phyloP scores from a whole-genome alignment of 208 protist species.

The Acanthamoeba sp. region DNA sequence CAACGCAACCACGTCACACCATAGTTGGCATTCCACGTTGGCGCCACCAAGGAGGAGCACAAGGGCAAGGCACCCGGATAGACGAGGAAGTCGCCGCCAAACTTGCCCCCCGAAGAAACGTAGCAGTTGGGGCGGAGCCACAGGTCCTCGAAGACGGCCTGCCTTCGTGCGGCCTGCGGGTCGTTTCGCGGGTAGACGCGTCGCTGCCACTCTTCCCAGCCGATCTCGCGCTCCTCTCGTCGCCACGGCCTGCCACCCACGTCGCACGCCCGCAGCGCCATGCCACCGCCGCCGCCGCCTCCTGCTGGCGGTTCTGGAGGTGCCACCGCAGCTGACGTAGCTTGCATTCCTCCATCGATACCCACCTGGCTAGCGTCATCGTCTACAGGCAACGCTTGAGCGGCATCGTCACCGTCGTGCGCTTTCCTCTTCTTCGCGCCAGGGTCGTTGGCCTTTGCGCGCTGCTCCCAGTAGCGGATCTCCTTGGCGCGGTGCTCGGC shows the following conservation, averaged over 20 bases:
- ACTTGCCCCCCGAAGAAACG: conserved; percentile 56
- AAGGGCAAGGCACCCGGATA: conserved; percentile 1
- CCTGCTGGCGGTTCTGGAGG: neutral
- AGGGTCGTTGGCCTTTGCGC: neutral
- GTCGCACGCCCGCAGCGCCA: neutral
- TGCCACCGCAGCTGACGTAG: neutral
- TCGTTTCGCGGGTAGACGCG: conserved; percentile 3
- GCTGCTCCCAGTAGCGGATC: conserved; percentile 21
- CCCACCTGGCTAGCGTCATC: too few species aligned
- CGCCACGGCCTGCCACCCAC: neutral
- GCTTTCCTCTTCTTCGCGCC: neutral
- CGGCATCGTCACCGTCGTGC: neutral
- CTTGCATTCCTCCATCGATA: neutral
- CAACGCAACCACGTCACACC: neutral
- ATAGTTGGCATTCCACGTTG: too few species aligned
- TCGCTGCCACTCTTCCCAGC: conserved; percentile 24
- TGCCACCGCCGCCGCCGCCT: neutral
- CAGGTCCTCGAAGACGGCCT: conserved; percentile 54
- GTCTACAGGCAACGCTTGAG: neutral
- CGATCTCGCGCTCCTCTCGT: conserved; percentile 41
- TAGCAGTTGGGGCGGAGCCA: conserved; percentile 8
- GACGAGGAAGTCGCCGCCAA: conserved; percentile 72
- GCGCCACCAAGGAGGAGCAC: neutral
- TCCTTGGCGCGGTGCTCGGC: neutral
- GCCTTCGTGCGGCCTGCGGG: neutral